Conservation (phyloP, 805 yeast genomes). For the Sugiyamaella lignohabitans region DNA sequence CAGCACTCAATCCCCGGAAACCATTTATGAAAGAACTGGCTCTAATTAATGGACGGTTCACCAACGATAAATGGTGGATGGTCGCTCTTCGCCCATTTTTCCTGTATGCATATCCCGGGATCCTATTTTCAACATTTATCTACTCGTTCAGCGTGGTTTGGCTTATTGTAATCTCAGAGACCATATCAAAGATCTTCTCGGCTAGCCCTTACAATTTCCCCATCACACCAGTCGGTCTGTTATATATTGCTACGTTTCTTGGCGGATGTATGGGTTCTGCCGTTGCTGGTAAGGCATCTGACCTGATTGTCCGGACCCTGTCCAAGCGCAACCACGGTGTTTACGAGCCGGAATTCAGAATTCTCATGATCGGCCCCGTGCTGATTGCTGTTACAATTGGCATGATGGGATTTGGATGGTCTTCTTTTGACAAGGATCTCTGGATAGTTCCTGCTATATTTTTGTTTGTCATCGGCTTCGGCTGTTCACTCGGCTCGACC, state of each 20-base stretch:
- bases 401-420: conserved; percentile 60
- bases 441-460: conserved; percentile 57
- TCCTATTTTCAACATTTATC: conserved; percentile 45
- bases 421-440: conserved; percentile 38
- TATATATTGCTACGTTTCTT: conserved; percentile 49
- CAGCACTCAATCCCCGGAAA: conserved; percentile 10
- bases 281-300: conserved; percentile 46
- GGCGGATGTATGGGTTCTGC: conserved; percentile 55
- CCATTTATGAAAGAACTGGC: conserved; percentile 34
- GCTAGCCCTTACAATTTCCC: conserved; percentile 41
- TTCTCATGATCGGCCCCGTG: conserved; percentile 48
- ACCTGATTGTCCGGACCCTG: conserved; percentile 40
- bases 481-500: conserved; percentile 55
- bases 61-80: conserved; percentile 48
- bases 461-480: conserved; percentile 52
- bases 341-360: conserved; percentile 58
- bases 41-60: conserved; percentile 44
- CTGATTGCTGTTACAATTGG: conserved; percentile 42
- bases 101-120: conserved; percentile 43
- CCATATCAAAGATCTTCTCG: conserved; percentile 45
- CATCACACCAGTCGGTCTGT: conserved; percentile 44
- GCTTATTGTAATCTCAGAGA: conserved; percentile 56
- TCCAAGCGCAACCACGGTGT: conserved; percentile 45
- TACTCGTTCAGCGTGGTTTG: conserved; percentile 57
- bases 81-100: conserved; percentile 50